Evolutionary conservation across 2,329 filamentous ascomycete species (phyloP).

Genomic region (Aspergillus glaucus): DNA sequence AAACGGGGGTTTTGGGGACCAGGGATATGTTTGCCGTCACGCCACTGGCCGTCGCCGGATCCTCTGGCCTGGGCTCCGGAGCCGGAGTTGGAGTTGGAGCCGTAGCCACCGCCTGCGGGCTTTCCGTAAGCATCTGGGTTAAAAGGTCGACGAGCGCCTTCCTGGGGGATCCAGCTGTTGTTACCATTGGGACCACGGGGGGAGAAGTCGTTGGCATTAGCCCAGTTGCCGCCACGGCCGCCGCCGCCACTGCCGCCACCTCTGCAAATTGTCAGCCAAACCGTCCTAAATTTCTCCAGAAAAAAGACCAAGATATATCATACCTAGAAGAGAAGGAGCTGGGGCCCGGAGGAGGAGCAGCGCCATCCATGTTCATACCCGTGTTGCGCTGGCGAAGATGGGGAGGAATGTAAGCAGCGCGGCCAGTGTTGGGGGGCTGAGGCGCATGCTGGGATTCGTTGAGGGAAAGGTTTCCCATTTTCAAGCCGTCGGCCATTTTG

Average conservation of each 20-base stretch:
- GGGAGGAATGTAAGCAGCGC: slow-evolving; percentile 60
- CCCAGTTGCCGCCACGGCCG: slow-evolving; percentile 44
- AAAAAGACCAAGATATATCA: slow-evolving; percentile 7
- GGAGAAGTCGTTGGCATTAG: slow-evolving; percentile 53
- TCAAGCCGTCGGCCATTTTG: slow-evolving; percentile 37
- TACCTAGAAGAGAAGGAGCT: slow-evolving; percentile 33
- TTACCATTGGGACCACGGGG: slow-evolving; percentile 36
- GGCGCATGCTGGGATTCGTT: slow-evolving; percentile 58
- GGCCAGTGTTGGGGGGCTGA: slow-evolving; percentile 42
- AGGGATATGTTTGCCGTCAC: slow-evolving; percentile 90
- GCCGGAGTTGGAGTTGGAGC: slow-evolving; percentile 16
- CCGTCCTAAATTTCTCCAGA: slow-evolving; percentile 2
- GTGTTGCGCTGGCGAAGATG: slow-evolving; percentile 49
- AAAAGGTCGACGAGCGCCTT: slow-evolving; percentile 43
- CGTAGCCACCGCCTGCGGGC: slow-evolving; percentile 40
- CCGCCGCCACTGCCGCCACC: slow-evolving; percentile 2
- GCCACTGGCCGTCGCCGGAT: slow-evolving; percentile 93
- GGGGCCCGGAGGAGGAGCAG: slow-evolving; percentile 25
- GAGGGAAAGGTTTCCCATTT: slow-evolving; percentile 41
- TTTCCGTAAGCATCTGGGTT: slow-evolving; percentile 58
- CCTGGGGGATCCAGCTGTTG: slow-evolving; percentile 29
- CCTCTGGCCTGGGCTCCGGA: slow-evolving; percentile 59
- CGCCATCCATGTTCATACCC: slow-evolving; percentile 35
- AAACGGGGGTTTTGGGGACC: slow-evolving; percentile 81
- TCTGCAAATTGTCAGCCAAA: slow-evolving; percentile 13